Evolutionary conservation across 352 stramenopile genomes (phyloP).

Genomic region (Pythium periplocum): DNA sequence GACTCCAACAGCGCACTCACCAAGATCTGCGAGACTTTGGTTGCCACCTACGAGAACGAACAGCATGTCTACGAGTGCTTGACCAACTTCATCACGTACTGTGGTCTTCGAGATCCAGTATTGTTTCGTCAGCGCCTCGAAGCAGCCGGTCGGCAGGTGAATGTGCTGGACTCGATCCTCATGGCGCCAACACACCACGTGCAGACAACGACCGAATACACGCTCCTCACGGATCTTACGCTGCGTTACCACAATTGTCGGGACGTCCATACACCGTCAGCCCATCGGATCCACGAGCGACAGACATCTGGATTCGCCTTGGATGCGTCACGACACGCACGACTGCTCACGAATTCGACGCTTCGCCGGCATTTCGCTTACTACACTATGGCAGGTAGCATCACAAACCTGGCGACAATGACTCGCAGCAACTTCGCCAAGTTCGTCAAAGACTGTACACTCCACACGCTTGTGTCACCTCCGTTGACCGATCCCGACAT

Average conservation of each 20-base stretch:
- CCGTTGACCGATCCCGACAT: slow-evolving; percentile 52
- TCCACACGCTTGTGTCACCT: slow-evolving; percentile 28
- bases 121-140: slow-evolving; percentile 55
- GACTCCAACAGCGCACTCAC: slow-evolving; percentile 36
- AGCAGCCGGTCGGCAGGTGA: slow-evolving; percentile 39
- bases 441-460: slow-evolving; percentile 55
- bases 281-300: background rate
- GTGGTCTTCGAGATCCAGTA: slow-evolving; percentile 31
- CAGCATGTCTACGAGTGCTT: slow-evolving; percentile 71
- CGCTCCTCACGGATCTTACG: slow-evolving; percentile 16
- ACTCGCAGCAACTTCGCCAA: slow-evolving; percentile 52
- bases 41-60: slow-evolving; percentile 68
- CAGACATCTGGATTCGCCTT: no score
- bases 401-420: slow-evolving; percentile 65
- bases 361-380: slow-evolving; percentile 61
- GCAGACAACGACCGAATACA: slow-evolving; percentile 13
- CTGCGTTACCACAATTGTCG: slow-evolving; percentile 6
- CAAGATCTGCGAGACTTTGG: slow-evolving; percentile 49
- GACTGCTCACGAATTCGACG: slow-evolving; percentile 28
- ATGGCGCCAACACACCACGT: slow-evolving; percentile 36
- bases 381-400: slow-evolving; percentile 56
- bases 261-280: no score
- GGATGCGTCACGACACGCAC: background rate
- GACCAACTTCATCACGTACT: slow-evolving; percentile 52
- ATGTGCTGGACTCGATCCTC: slow-evolving; percentile 58